A percentile compares a stretch with the other conserved stretches of the same genome.
Conservation (phyloP, 192 early-diverging fungal species). For the Spizellomyces punctatus region DNA sequence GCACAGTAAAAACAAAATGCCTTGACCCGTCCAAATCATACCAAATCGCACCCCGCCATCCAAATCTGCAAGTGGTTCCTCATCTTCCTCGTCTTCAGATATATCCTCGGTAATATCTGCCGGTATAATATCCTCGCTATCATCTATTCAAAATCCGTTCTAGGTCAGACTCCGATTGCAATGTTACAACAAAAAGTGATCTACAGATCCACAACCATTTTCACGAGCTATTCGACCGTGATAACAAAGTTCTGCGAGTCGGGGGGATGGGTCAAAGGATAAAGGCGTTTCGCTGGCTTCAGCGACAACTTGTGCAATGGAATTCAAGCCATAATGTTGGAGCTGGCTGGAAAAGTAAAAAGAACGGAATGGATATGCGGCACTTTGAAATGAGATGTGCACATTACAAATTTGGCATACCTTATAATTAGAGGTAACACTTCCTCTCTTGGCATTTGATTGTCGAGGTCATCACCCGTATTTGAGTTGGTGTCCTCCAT, state of each 20-base stretch:
- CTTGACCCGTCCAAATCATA: neutral
- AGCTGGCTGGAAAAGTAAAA: constrained; percentile 67
- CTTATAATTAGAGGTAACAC: constrained; percentile 46
- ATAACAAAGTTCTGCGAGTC: constrained; percentile 36
- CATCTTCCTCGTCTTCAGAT: constrained; percentile 39
- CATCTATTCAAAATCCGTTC: constrained; percentile 8
- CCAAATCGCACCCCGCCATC: constrained; percentile 19
- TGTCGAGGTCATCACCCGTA: constrained; percentile 13
- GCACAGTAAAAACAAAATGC: neutral
- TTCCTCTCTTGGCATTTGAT: constrained; percentile 32
- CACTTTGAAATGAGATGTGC: constrained; percentile 52
- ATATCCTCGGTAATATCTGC: constrained; percentile 24
- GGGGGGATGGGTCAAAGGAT: constrained; percentile 29
- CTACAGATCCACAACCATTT: neutral
- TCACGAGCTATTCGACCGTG: constrained; percentile 16
- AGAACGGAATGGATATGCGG: constrained; percentile 48
- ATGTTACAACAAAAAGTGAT: too few relatives aligned
- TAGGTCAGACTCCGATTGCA: too few relatives aligned
- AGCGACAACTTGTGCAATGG: constrained; percentile 65
- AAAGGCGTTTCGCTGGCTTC: constrained; percentile 32
- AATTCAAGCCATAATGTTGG: constrained; percentile 58
- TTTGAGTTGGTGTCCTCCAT: constrained; percentile 19
- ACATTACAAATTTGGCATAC: constrained; percentile 58
- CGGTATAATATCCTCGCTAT: constrained; percentile 18
- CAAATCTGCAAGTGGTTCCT: neutral